Percentiles rank a stretch among this genome's conserved stretches.
Conservation (phyloP, 768 basidiomycete genomes). For the Naganishia antarctica region DNA sequence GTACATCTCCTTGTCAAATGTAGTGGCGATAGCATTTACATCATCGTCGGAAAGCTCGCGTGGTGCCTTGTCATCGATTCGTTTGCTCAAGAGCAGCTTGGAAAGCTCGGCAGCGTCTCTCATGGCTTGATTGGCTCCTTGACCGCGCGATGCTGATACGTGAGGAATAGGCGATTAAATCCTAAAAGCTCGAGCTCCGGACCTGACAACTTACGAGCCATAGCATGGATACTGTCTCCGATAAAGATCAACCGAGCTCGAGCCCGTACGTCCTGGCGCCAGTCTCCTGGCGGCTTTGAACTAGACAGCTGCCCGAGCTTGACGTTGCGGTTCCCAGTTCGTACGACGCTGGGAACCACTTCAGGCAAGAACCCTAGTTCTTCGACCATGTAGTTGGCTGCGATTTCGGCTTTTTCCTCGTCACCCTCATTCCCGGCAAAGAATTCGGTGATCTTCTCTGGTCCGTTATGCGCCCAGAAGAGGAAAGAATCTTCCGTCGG, state of each 20-base stretch:
- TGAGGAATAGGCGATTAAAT: constrained; percentile 3
- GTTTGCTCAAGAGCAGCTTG: constrained; percentile 6
- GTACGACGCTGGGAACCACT: constrained; percentile 3
- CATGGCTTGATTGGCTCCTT: constrained; percentile 14
- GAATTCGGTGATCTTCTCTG: too few relatives aligned
- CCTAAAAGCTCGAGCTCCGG: background rate
- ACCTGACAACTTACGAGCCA: constrained; percentile 2
- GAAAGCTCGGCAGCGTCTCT: constrained; percentile 4
- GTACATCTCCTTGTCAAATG: constrained; percentile 7
- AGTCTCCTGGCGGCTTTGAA: constrained; percentile 2
- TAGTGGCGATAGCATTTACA: background rate
- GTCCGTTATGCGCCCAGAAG: background rate
- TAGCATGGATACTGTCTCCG: constrained; percentile 12
- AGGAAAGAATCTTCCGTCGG: constrained; percentile 11
- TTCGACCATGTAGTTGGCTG: background rate
- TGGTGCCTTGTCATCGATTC: background rate
- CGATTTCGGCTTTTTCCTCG: background rate
- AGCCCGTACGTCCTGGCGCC: constrained; percentile 4
- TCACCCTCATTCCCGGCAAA: constrained; percentile 1
- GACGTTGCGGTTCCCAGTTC: background rate
- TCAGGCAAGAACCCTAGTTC: constrained; percentile 1
- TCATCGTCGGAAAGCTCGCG: background rate
- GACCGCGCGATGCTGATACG: constrained; percentile 4
- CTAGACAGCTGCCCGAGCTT: background rate
- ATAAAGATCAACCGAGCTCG: constrained; percentile 6